These are phyloP conservation scores for Hibiscus trionum DNA, from an alignment of 345 rosid genomes.

Conservation along the genomic window DNA sequence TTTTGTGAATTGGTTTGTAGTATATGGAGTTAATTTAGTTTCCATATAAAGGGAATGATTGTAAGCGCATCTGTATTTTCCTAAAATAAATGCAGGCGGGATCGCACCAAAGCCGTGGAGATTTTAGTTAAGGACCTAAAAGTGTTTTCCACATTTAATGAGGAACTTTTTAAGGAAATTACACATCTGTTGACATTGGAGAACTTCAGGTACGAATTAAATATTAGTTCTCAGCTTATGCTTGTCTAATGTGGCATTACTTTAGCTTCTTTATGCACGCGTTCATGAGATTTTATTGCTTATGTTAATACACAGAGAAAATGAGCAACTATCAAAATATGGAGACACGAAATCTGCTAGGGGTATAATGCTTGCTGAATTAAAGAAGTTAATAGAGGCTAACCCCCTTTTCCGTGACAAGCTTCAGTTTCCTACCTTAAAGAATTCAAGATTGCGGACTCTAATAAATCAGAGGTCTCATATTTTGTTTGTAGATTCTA, in stretches of 20 bases:
- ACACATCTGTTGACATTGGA: constrained; percentile 73
- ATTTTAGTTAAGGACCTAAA: constrained; percentile 83
- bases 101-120: constrained; percentile 73
- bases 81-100: constrained; percentile 40
- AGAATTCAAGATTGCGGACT: constrained; percentile 72
- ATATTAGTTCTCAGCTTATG: background rate
- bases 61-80: background rate
- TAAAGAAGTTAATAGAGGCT: constrained; percentile 77
- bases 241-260: background rate
- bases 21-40: background rate
- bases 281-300: background rate
- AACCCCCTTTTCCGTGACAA: constrained; percentile 86
- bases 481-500: constrained; percentile 7
- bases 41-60: background rate
- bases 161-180: constrained; percentile 81
- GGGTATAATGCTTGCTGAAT: constrained; percentile 71
- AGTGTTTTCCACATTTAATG: constrained; percentile 71
- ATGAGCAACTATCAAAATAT: constrained; percentile 78
- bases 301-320: constrained; percentile 45
- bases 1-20: background rate
- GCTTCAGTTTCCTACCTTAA: constrained; percentile 76
- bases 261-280: background rate
- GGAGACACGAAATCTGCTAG: constrained; percentile 86
- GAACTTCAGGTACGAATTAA: constrained; percentile 57
- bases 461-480: constrained; percentile 75